Evolutionary conservation across 2,329 filamentous ascomycete genomes (phyloP).

Genomic region (Trichoderma harzianum): DNA sequence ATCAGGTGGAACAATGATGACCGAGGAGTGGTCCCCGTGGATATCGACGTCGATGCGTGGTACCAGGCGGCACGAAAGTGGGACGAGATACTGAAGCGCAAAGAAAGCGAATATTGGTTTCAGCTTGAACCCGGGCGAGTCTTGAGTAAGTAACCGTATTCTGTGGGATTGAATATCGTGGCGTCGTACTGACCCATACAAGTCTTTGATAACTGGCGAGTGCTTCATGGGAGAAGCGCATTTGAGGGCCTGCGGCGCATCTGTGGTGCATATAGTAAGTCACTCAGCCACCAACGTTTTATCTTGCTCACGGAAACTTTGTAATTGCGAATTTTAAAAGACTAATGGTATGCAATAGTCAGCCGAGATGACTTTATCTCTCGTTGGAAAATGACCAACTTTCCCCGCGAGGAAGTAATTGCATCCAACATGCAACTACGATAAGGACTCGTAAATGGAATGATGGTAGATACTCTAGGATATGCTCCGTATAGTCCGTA

Average conservation of each 20-base stretch:
- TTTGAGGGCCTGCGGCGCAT: constrained; percentile 85
- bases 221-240: constrained; percentile 78
- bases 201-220: constrained; percentile 97
- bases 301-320: neutral
- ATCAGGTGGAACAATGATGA: constrained; percentile 95
- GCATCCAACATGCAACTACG: constrained; percentile 33
- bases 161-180: neutral
- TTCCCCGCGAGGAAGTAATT: constrained; percentile 45
- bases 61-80: constrained; percentile 77
- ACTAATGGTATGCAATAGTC: constrained; percentile 44
- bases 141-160: constrained; percentile 54
- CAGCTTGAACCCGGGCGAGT: constrained; percentile 76
- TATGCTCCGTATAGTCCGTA: neutral
- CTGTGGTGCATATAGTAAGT: constrained; percentile 86
- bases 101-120: constrained; percentile 70
- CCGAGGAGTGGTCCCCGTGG: constrained; percentile 64
- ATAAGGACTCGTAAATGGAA: neutral
- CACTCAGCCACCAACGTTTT: neutral
- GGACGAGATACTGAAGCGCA: constrained; percentile 63
- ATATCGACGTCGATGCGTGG: constrained; percentile 57
- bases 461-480: neutral
- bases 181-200: neutral
- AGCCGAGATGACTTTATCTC: constrained; percentile 79
- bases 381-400: constrained; percentile 70
- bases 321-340: neutral